phyloP scores from a whole-genome alignment of 441 rosid genomes.

The Bruguiera hainesii region DNA sequence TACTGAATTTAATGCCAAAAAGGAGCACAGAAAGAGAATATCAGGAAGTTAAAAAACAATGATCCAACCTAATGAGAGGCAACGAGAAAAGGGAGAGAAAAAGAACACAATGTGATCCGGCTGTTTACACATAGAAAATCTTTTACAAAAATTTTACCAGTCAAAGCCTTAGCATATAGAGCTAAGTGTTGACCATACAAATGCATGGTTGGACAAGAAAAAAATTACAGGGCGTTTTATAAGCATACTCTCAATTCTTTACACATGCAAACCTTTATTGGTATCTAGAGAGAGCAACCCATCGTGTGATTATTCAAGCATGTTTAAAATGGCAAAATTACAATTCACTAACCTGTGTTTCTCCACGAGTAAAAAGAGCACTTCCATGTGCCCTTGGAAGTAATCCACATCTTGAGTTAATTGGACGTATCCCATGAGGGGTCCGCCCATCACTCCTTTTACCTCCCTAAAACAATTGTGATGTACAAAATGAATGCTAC shows the following conservation, averaged over 20 bases:
- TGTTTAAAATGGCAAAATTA: conserved; percentile 3
- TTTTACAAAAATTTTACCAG: too few species aligned
- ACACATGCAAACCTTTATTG: conserved; percentile 5
- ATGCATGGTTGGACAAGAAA: not conserved
- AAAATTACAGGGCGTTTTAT: not conserved
- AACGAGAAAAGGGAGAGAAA: too few species aligned
- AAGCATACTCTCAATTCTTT: conserved; percentile 1
- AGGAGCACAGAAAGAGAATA: too few species aligned
- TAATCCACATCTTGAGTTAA: conserved; percentile 82
- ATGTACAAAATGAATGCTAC: conserved; percentile 11
- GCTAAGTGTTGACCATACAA: not conserved
- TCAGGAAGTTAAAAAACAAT: too few species aligned
- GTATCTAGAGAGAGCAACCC: not conserved
- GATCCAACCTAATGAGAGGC: too few species aligned
- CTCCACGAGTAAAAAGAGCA: conserved; percentile 98
- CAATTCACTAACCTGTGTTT: conserved; percentile 73
- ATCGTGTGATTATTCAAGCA: conserved; percentile 6
- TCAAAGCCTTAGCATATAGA: not conserved
- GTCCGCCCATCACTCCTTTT: conserved; percentile 97
- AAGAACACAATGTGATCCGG: too few species aligned
- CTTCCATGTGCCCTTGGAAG: conserved; percentile 99
- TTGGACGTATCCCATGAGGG: conserved; percentile 75
- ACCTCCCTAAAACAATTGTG: conserved; percentile 60
- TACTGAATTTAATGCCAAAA: too few species aligned
- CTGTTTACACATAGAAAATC: too few species aligned